A percentile compares a stretch with the other conserved stretches of the same genome.
These are phyloP conservation scores for Lathyrus oleraceus DNA, from an alignment of 306 rosid genomes.

Conservation along the genomic window DNA sequence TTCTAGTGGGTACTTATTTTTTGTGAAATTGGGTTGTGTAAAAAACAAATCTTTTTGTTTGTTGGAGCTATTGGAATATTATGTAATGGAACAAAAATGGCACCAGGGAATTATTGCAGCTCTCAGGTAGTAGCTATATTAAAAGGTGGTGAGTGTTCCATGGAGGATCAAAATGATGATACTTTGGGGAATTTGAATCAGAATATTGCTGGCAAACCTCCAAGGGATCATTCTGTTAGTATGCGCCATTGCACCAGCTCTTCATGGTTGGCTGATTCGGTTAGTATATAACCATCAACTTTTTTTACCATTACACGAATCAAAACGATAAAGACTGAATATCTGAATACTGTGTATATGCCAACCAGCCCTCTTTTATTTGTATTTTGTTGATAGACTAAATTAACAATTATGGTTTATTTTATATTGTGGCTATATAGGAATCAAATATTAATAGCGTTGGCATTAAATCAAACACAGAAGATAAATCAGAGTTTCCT, in stretches of 20 bases:
- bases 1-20: constrained; percentile 10
- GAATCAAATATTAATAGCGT: constrained; percentile 40
- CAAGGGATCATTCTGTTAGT: constrained; percentile 46
- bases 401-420: constrained; percentile 11
- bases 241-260: constrained; percentile 58
- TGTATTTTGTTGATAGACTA: neutral
- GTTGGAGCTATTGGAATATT: neutral
- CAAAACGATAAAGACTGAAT: neutral
- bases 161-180: constrained; percentile 59
- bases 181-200: constrained; percentile 42
- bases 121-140: constrained; percentile 26
- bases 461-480: constrained; percentile 43
- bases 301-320: neutral
- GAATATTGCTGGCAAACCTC: constrained; percentile 50
- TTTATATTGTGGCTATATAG: constrained; percentile 40
- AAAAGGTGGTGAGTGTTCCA: constrained; percentile 33
- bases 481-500: constrained; percentile 45
- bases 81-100: constrained; percentile 48
- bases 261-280: constrained; percentile 54
- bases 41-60: constrained; percentile 19
- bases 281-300: constrained; percentile 28
- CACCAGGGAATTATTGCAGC: constrained; percentile 42
- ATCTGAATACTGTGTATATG: neutral
- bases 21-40: neutral
- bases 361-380: neutral